phyloP scores from a whole-genome alignment of 139 green algal genomes.

The Limnomonas spitsbergensis region DNA sequence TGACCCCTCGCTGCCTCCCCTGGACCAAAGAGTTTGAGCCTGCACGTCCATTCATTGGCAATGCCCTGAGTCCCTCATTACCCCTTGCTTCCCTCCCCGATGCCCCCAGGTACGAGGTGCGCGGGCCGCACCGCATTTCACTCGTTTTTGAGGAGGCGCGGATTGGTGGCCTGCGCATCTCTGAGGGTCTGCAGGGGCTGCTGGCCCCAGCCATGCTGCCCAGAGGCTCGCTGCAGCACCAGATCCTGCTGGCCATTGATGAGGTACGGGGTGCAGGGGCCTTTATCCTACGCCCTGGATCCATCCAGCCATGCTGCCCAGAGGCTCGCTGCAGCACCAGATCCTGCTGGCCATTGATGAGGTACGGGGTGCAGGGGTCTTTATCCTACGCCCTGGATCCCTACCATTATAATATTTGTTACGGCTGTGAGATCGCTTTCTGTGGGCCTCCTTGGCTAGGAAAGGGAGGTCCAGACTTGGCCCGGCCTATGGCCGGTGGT shows the following conservation, averaged over 20 bases:
- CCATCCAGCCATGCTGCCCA: slow-evolving; percentile 53
- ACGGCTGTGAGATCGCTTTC: no score
- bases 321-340: slow-evolving; percentile 41
- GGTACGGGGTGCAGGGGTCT: no score
- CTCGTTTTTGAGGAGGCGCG: slow-evolving; percentile 47
- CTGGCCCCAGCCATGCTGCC: slow-evolving; percentile 54
- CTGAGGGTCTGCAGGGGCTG: slow-evolving; percentile 33
- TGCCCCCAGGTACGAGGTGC: slow-evolving; percentile 58
- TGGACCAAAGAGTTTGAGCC: no score
- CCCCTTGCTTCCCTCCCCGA: no score
- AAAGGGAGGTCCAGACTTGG: no score
- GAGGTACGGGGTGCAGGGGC: slow-evolving; percentile 27
- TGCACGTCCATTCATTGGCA: no score
- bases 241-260: slow-evolving; percentile 45
- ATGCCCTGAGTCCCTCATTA: no score
- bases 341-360: slow-evolving; percentile 46
- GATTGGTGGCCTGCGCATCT: slow-evolving; percentile 32
- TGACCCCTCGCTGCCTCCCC: no score
- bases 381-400: no score
- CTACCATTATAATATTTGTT: no score
- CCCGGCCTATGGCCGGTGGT: no score
- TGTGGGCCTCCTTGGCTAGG: no score
- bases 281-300: not conserved
- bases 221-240: slow-evolving; percentile 39
- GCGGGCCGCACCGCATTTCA: slow-evolving; percentile 37